These are phyloP conservation scores for Rubroboletus pulcherrimus DNA, from an alignment of 768 basidiomycete species.

Conservation along the genomic window DNA sequence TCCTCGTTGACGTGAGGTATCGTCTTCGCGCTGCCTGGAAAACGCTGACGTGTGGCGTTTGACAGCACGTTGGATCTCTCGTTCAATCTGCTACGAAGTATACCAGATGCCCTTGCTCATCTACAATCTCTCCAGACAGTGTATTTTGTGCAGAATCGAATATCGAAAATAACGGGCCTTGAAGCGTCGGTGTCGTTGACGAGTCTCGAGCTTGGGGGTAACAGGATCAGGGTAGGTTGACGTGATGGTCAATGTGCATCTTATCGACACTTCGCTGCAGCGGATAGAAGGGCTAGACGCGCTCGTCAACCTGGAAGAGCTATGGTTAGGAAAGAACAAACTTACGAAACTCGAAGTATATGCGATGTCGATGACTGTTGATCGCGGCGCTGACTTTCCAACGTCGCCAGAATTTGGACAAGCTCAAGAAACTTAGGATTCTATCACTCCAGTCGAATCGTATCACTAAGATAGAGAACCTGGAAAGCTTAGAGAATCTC, in stretches of 20 bases:
- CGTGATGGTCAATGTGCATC: background rate
- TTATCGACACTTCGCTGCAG: conserved; percentile 38
- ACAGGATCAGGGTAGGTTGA: conserved; percentile 73
- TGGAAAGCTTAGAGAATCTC: conserved; percentile 67
- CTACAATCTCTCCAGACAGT: conserved; percentile 67
- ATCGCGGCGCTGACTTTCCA: background rate
- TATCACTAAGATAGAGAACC: conserved; percentile 79
- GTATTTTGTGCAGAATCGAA: conserved; percentile 97
- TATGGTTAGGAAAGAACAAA: conserved; percentile 99
- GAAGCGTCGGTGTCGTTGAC: conserved; percentile 54
- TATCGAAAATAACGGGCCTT: conserved; percentile 72
- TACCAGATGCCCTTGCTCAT: conserved; percentile 59
- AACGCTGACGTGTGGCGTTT: background rate
- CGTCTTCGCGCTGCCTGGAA: background rate
- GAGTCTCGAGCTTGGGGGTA: conserved; percentile 92
- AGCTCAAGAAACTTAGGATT: conserved; percentile 72
- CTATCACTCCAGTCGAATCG: conserved; percentile 93
- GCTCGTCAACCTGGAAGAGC: conserved; percentile 79
- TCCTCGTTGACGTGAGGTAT: conserved; percentile 51
- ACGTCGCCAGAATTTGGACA: conserved; percentile 56
- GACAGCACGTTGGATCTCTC: conserved; percentile 84
- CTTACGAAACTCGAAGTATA: conserved; percentile 78
- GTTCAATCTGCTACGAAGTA: conserved; percentile 80
- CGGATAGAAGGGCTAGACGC: conserved; percentile 83
- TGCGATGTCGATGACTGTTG: background rate